A percentile compares a stretch with the other conserved stretches of the same genome.
Conservation (phyloP, 177 flowering plant genomes). For the Vitis hybrid region DNA sequence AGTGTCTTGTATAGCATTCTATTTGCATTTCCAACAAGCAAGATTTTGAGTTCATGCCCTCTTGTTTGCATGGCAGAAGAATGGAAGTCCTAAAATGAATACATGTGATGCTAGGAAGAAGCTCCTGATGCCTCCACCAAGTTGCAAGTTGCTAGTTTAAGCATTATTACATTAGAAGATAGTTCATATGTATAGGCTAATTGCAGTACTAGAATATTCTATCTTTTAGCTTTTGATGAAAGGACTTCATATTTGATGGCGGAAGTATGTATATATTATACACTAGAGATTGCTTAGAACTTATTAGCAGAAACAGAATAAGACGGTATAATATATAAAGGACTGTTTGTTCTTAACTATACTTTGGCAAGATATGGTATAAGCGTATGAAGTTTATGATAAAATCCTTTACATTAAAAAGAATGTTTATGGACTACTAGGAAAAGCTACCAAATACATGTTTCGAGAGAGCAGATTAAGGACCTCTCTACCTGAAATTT, state of each 20-base stretch:
- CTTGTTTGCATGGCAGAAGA: conserved; percentile 11
- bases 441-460: no score
- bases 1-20: conserved; percentile 1
- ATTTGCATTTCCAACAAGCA: conserved; percentile 7
- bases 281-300: neutral
- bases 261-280: no score
- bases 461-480: no score
- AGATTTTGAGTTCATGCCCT: conserved; percentile 13
- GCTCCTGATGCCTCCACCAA: neutral
- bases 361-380: no score
- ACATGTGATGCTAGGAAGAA: conserved; percentile 5
- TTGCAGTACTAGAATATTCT: neutral
- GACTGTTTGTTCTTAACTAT: neutral
- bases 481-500: no score
- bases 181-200: conserved; percentile 16
- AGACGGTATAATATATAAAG: neutral
- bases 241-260: no score
- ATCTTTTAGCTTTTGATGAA: conserved; percentile 2
- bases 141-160: neutral
- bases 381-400: no score
- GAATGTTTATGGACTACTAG: no score
- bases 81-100: neutral
- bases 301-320: neutral
- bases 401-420: no score
- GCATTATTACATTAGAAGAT: conserved; percentile 17